These are phyloP conservation scores for Aegilops longissima DNA, from an alignment of 176 grass and related monocot species.

Conservation along the genomic window DNA sequence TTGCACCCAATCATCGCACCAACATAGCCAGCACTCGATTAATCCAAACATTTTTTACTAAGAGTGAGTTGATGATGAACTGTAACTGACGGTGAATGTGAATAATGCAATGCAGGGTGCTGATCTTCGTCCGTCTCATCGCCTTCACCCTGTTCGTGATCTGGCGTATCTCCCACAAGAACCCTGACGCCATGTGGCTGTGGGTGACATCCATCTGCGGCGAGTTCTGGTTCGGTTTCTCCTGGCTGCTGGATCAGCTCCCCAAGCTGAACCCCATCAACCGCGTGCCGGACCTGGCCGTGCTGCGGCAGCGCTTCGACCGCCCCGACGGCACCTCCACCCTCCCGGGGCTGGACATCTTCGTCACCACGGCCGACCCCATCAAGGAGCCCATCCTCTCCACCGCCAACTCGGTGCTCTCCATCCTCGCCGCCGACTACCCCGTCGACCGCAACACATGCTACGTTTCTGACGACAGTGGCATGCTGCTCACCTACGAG, in stretches of 20 bases:
- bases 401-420: constrained; percentile 88
- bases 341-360: constrained; percentile 75
- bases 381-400: constrained; percentile 86
- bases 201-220: constrained; percentile 89
- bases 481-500: constrained; percentile 83
- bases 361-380: constrained; percentile 84
- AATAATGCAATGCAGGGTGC: constrained; percentile 44
- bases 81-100: background rate
- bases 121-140: constrained; percentile 69
- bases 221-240: constrained; percentile 95
- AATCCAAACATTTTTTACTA: background rate
- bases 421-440: constrained; percentile 92
- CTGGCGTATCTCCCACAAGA: constrained; percentile 77
- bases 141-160: constrained; percentile 68
- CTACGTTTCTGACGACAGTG: constrained; percentile 91
- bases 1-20: constrained; percentile 6
- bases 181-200: constrained; percentile 87
- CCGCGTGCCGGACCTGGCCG: constrained; percentile 63
- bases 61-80: background rate
- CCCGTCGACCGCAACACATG: constrained; percentile 70
- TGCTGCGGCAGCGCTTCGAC: constrained; percentile 72
- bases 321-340: constrained; percentile 55
- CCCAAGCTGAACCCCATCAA: constrained; percentile 89
- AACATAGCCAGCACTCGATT: background rate
- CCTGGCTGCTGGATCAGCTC: constrained; percentile 83